Conservation (phyloP, 768 basidiomycete species). For the Plicaturopsis crispa region DNA sequence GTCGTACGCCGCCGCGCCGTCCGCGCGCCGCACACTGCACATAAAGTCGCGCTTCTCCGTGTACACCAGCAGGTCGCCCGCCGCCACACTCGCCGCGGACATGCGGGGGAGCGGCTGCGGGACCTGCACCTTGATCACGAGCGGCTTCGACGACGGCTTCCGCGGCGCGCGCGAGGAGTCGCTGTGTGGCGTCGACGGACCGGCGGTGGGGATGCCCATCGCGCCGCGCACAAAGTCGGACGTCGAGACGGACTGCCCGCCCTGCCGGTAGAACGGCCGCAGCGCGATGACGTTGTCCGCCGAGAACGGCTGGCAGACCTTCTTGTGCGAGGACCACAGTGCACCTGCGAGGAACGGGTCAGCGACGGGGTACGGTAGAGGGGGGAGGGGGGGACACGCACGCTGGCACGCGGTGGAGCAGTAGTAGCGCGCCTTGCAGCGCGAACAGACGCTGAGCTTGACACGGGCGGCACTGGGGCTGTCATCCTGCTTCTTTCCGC, state of each 20-base stretch:
- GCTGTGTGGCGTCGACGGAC: slow-evolving; percentile 11
- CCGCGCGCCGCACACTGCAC: slow-evolving; percentile 29
- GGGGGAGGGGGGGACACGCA: slow-evolving; percentile 17
- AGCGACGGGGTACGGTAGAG: neutral
- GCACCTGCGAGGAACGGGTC: slow-evolving; percentile 22
- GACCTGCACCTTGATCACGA: slow-evolving; percentile 50
- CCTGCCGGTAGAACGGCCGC: slow-evolving; percentile 30
- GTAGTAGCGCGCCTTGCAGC: slow-evolving; percentile 40
- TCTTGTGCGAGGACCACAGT: slow-evolving; percentile 44
- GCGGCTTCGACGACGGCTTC: slow-evolving; percentile 24
- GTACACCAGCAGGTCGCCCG: slow-evolving; percentile 34
- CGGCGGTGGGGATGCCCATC: slow-evolving; percentile 17
- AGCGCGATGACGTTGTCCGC: slow-evolving; percentile 34
- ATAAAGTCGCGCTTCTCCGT: slow-evolving; percentile 47
- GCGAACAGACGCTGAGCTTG: slow-evolving; percentile 33
- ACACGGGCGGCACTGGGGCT: no score
- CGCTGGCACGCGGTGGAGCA: slow-evolving; percentile 51
- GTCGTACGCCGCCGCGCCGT: slow-evolving; percentile 31
- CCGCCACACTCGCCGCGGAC: slow-evolving; percentile 3
- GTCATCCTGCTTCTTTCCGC: slow-evolving; percentile 16
- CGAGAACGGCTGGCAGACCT: slow-evolving; percentile 36
- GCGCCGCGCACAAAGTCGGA: slow-evolving; percentile 21
- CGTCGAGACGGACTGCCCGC: slow-evolving; percentile 13
- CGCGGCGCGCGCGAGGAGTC: slow-evolving; percentile 12
- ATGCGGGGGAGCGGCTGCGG: slow-evolving; percentile 18